A percentile compares a stretch with the other conserved stretches of the same genome.
phyloP scores from a whole-genome alignment of 306 rosid species.

The Castanea sativa region DNA sequence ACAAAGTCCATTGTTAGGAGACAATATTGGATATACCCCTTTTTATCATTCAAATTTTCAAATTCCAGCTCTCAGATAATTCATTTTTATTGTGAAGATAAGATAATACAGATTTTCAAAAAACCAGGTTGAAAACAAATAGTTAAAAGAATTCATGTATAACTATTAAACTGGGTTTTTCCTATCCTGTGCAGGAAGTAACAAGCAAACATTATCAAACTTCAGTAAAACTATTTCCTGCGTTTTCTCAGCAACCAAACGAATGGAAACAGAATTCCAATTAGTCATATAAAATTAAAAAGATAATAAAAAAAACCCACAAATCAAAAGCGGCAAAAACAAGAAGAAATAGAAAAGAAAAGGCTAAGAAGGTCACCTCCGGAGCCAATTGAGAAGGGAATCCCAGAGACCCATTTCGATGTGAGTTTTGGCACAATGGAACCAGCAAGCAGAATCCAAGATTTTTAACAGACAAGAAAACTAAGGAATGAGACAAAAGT shows the following conservation, averaged over 20 bases:
- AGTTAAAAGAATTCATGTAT: background rate
- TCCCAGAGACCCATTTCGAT: constrained; percentile 79
- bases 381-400: constrained; percentile 91
- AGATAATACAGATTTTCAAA: background rate
- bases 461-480: background rate
- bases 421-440: background rate
- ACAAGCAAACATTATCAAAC: background rate
- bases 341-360: background rate
- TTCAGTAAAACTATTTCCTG: background rate
- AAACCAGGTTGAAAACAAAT: background rate
- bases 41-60: background rate
- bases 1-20: background rate
- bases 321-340: background rate
- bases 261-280: background rate
- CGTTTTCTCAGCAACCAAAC: background rate
- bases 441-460: background rate
- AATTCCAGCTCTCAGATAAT: background rate
- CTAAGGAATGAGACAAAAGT: background rate
- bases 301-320: background rate
- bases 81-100: background rate
- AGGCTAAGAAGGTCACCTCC: constrained; percentile 48
- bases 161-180: background rate
- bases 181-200: background rate
- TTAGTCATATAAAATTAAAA: background rate
- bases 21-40: background rate